Evolutionary conservation across 192 early-diverging fungal genomes (phyloP).

Genomic region (Mortierella claussenii): DNA sequence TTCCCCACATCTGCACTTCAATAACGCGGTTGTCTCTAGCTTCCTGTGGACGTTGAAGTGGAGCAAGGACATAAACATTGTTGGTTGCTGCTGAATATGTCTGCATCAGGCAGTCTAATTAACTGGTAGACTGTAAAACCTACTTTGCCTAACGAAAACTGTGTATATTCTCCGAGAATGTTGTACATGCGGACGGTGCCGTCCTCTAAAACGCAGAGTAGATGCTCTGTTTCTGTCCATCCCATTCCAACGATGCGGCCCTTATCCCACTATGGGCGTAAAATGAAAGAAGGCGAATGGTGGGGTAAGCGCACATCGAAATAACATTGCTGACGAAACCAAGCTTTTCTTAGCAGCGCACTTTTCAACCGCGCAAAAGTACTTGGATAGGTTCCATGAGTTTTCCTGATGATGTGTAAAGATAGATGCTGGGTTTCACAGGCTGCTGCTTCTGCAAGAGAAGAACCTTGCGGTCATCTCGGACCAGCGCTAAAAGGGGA

Average conservation of each 20-base stretch:
- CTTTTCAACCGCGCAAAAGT: not conserved
- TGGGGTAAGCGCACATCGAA: not conserved
- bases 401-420: conserved; percentile 89
- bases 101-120: not conserved
- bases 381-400: conserved; percentile 88
- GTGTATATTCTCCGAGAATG: conserved; percentile 82
- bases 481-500: conserved; percentile 82
- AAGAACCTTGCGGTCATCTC: conserved; percentile 88
- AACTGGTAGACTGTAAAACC: not conserved
- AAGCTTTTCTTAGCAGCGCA: not conserved
- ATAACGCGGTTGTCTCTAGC: conserved; percentile 84
- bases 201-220: conserved; percentile 89
- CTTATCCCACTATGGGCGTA: conserved; percentile 78
- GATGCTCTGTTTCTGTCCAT: conserved; percentile 90
- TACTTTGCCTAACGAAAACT: conserved; percentile 85
- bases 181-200: conserved; percentile 85
- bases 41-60: conserved; percentile 58
- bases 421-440: conserved; percentile 81
- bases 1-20: conserved; percentile 90
- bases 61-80: not conserved
- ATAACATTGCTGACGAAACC: not conserved
- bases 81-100: not conserved
- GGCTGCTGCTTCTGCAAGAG: conserved; percentile 77
- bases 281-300: not conserved
- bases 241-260: conserved; percentile 90